Conservation (phyloP, 2,329 filamentous ascomycete genomes). For the Hysterium pulicare region DNA sequence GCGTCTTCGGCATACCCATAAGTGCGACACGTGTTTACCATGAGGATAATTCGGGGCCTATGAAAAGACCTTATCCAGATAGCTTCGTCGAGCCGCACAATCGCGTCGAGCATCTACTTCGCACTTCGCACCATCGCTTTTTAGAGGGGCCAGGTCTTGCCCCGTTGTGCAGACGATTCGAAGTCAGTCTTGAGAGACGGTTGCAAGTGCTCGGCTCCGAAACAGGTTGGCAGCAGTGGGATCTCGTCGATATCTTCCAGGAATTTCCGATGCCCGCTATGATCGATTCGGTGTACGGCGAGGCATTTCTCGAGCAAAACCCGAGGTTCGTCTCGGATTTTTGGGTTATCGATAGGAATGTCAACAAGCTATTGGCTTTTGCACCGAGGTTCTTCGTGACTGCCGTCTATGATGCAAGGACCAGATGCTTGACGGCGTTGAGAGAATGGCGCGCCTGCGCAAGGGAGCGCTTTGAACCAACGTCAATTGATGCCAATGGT, state of each 20-base stretch:
- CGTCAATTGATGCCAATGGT: slow-evolving; percentile 5
- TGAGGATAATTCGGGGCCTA: not conserved
- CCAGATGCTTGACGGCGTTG: slow-evolving; percentile 3
- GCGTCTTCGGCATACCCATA: not conserved
- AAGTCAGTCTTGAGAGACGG: not conserved
- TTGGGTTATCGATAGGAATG: slow-evolving; percentile 6
- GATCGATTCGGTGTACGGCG: slow-evolving; percentile 9
- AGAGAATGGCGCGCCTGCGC: slow-evolving; percentile 10
- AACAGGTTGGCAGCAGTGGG: not conserved
- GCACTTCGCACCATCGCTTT: not conserved
- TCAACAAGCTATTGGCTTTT: not conserved
- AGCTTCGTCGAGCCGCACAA: not conserved
- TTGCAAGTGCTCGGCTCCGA: not conserved
- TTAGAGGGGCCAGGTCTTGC: not conserved
- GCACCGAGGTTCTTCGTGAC: slow-evolving; percentile 4
- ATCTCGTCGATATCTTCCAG: slow-evolving; percentile 8
- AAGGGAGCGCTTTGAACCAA: slow-evolving; percentile 10
- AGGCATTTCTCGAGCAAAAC: slow-evolving; percentile 4
- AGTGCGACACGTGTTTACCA: not conserved
- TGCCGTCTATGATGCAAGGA: slow-evolving; percentile 1
- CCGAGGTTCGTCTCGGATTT: slow-evolving; percentile 7
- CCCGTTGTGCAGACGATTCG: slow-evolving; percentile 1
- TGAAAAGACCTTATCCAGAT: not conserved
- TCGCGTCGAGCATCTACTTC: not conserved
- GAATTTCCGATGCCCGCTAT: slow-evolving; percentile 7